A percentile compares a stretch with the other conserved stretches of the same genome.
phyloP scores from a whole-genome alignment of 441 rosid species.

The Eutrema salsugineum region DNA sequence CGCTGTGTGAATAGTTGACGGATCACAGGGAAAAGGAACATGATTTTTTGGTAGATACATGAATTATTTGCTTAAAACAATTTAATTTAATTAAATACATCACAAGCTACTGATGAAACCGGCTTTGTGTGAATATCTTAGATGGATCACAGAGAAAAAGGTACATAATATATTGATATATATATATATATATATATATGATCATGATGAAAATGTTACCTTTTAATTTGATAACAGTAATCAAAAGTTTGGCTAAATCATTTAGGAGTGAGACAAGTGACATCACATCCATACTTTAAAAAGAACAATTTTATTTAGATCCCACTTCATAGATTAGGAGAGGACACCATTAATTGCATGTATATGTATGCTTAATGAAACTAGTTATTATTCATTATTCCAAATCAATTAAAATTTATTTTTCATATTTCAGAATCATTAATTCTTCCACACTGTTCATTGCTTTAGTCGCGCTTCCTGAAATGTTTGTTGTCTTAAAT shows the following conservation, averaged over 20 bases:
- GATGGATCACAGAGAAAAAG: neutral
- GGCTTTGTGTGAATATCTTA: neutral
- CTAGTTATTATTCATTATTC: neutral
- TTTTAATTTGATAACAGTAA: neutral
- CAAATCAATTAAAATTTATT: neutral
- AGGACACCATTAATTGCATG: neutral
- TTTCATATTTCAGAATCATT: neutral
- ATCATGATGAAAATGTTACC: neutral
- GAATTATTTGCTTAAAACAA: no score
- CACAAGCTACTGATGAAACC: neutral
- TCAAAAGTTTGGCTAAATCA: neutral
- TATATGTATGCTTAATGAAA: neutral
- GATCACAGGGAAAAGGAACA: no score
- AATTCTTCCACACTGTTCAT: neutral
- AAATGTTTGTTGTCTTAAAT: neutral
- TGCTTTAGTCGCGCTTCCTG: neutral
- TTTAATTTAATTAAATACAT: no score
- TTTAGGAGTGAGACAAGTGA: neutral
- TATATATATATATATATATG: neutral
- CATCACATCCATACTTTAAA: constrained; percentile 2
- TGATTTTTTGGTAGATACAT: no score
- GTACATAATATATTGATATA: neutral
- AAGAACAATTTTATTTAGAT: neutral
- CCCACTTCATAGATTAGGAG: neutral
- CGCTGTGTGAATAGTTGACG: no score